phyloP scores from a whole-genome alignment of 1,284 basidiomycete species.

The Vanrija sp. region DNA sequence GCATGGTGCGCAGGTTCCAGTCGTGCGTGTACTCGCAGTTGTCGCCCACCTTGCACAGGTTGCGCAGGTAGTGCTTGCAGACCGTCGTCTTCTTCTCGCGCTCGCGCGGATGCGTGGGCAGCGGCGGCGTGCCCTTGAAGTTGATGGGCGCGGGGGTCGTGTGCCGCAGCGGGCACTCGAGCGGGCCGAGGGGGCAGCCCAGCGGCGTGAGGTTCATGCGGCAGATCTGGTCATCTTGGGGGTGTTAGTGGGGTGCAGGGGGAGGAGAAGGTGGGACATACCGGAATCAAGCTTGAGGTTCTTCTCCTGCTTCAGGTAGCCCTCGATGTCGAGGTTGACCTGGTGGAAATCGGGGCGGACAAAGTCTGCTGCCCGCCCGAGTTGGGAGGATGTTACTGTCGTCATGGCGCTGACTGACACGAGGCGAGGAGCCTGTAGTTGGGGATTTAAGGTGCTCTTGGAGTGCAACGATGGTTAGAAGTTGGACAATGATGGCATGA shows the following conservation, averaged over 20 bases:
- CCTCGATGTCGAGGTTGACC: constrained; percentile 79
- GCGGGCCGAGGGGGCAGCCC: constrained; percentile 80
- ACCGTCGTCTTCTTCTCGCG: constrained; percentile 84
- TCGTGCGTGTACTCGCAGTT: constrained; percentile 99
- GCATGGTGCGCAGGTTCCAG: constrained; percentile 96
- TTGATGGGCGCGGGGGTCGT: constrained; percentile 78
- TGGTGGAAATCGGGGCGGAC: constrained; percentile 89
- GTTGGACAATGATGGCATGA: background rate
- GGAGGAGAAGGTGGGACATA: constrained; percentile 37
- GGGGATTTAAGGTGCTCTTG: background rate
- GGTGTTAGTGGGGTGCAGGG: constrained; percentile 9
- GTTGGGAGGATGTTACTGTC: constrained; percentile 17
- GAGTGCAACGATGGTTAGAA: background rate
- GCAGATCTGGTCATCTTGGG: constrained; percentile 86
- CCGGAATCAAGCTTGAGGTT: constrained; percentile 90
- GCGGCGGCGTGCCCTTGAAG: constrained; percentile 76
- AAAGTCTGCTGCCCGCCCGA: constrained; percentile 56
- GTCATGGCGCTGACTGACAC: constrained; percentile 3
- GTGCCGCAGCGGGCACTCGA: constrained; percentile 85
- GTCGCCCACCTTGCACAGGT: constrained; percentile 97
- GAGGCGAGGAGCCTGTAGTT: no score
- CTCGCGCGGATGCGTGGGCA: constrained; percentile 70
- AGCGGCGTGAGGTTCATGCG: constrained; percentile 69
- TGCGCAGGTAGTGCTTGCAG: constrained; percentile 99
- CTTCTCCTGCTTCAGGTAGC: constrained; percentile 76